These are phyloP conservation scores for Teratosphaeriaceae sp. DNA, from an alignment of 2,329 filamentous ascomycete species.

Conservation along the genomic window DNA sequence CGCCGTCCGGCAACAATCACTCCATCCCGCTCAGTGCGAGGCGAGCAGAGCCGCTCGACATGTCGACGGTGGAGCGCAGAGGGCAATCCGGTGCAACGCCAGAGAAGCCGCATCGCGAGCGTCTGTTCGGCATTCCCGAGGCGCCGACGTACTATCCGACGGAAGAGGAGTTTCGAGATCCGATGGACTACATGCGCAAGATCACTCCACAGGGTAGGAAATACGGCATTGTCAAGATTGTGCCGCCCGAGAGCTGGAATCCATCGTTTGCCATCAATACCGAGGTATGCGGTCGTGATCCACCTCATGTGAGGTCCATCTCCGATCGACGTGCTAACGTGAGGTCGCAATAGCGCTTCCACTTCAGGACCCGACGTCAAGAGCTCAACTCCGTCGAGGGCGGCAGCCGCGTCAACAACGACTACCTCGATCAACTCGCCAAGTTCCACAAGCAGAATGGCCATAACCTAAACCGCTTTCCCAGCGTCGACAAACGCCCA, in stretches of 20 bases:
- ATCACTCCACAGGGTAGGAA: slow-evolving; percentile 79
- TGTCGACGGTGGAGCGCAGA: slow-evolving; percentile 85
- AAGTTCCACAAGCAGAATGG: slow-evolving; percentile 98
- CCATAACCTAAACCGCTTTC: slow-evolving; percentile 85
- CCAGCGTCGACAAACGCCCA: slow-evolving; percentile 95
- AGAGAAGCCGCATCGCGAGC: slow-evolving; percentile 67
- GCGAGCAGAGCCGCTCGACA: slow-evolving; percentile 64
- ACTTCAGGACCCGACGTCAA: slow-evolving; percentile 93
- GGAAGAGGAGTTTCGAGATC: slow-evolving; percentile 90
- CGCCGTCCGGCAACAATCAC: slow-evolving; percentile 34
- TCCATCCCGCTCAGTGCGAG: slow-evolving; percentile 57
- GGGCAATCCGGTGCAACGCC: slow-evolving; percentile 71
- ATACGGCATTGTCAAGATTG: slow-evolving; percentile 91
- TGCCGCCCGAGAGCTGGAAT: slow-evolving; percentile 90
- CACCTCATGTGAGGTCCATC: neutral
- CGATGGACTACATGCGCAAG: slow-evolving; percentile 87
- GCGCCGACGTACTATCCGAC: slow-evolving; percentile 88
- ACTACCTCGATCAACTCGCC: slow-evolving; percentile 87
- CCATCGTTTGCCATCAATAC: slow-evolving; percentile 95
- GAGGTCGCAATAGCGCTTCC: slow-evolving; percentile 64
- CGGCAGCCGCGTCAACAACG: slow-evolving; percentile 90
- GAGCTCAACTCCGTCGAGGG: slow-evolving; percentile 98
- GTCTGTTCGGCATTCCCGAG: slow-evolving; percentile 79
- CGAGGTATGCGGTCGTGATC: slow-evolving; percentile 55
- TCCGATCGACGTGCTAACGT: slow-evolving; percentile 12